Evolutionary conservation across 495 filamentous ascomycete species (phyloP).

Genomic region (Aspergillus sclerotiicarbonarius): DNA sequence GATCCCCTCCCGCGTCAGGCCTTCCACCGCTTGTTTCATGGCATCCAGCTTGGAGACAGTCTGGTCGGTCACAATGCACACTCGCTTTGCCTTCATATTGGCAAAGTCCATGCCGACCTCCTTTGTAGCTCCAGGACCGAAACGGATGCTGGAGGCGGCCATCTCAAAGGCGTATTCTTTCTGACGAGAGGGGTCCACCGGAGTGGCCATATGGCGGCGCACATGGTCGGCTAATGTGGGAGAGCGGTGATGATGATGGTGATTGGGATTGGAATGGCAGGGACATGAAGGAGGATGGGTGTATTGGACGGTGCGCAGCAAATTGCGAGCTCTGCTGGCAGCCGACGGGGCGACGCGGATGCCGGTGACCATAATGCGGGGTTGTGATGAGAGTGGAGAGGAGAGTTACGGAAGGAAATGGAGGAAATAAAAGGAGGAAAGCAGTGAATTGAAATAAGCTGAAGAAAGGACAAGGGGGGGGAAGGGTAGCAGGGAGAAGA

Average conservation of each 20-base stretch:
- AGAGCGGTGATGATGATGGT: constrained; percentile 62
- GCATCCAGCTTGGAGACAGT: constrained; percentile 77
- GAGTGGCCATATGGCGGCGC: constrained; percentile 67
- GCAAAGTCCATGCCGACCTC: constrained; percentile 99
- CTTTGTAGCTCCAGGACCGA: constrained; percentile 87
- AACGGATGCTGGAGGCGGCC: constrained; percentile 89
- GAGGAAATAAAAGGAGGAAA: too few relatives aligned
- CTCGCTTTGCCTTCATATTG: constrained; percentile 82
- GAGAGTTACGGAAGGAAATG: too few relatives aligned
- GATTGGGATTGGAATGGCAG: constrained; percentile 82
- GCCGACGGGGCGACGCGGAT: constrained; percentile 65
- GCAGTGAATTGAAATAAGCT: too few relatives aligned
- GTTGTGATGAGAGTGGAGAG: neutral
- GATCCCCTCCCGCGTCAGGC: constrained; percentile 71
- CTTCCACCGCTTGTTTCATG: constrained; percentile 80
- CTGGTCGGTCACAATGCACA: constrained; percentile 86
- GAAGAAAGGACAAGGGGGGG: too few relatives aligned
- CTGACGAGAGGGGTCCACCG: constrained; percentile 64
- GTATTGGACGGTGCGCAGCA: constrained; percentile 86
- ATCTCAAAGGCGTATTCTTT: constrained; percentile 99
- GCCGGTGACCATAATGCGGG: constrained; percentile 45
- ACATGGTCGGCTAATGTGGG: constrained; percentile 53
- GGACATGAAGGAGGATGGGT: constrained; percentile 87
- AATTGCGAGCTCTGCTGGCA: constrained; percentile 72
- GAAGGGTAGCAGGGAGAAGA: neutral